A percentile compares a stretch with the other conserved stretches of the same genome.
Conservation (phyloP, 768 basidiomycete genomes). For the Lactarius pseudohatsudake region DNA sequence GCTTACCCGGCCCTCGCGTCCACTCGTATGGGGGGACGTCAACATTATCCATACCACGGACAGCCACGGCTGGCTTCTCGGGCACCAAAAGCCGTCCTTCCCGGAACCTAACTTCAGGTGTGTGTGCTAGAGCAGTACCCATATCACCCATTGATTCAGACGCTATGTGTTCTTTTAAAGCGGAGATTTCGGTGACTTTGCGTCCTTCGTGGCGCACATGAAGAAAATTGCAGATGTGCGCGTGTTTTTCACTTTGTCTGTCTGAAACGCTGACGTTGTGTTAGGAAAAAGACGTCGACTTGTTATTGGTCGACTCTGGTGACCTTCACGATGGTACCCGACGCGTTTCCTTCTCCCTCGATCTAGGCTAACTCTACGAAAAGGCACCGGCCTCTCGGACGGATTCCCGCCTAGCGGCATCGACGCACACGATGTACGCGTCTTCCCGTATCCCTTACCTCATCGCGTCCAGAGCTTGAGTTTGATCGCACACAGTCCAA, state of each 20-base stretch:
- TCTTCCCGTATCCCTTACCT: neutral
- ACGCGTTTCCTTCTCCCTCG: neutral
- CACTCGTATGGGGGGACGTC: constrained; percentile 84
- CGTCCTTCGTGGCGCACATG: constrained; percentile 84
- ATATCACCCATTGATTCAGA: neutral
- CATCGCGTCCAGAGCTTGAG: constrained; percentile 8
- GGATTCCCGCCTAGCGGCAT: constrained; percentile 69
- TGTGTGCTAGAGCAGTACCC: constrained; percentile 22
- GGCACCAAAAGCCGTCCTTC: constrained; percentile 71
- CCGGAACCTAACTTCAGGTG: constrained; percentile 78
- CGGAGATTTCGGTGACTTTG: constrained; percentile 77
- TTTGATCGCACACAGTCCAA: constrained; percentile 52
- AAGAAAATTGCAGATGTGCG: constrained; percentile 65
- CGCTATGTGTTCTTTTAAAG: constrained; percentile 30
- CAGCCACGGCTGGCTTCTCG: constrained; percentile 78
- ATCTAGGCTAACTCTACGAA: constrained; percentile 22
- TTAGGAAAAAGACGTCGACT: constrained; percentile 70
- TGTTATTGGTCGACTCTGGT: constrained; percentile 81
- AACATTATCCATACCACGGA: constrained; percentile 89
- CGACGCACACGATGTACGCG: constrained; percentile 67
- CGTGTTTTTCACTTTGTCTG: neutral
- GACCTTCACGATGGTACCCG: constrained; percentile 65
- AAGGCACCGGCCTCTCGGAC: constrained; percentile 76
- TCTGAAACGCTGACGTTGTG: neutral
- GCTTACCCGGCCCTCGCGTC: constrained; percentile 59